phyloP scores from a whole-genome alignment of 441 rosid species.

The Erodium texanum region DNA sequence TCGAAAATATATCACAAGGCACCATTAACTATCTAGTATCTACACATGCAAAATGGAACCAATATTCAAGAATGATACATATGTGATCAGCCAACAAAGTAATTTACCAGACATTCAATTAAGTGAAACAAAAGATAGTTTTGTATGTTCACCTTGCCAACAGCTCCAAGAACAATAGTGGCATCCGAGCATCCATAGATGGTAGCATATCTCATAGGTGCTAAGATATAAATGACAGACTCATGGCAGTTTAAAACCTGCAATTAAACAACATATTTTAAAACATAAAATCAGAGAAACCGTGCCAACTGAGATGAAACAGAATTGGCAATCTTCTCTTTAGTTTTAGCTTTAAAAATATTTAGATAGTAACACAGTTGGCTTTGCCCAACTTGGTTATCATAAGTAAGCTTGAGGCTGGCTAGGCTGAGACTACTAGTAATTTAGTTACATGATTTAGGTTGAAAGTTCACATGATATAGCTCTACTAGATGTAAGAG shows the following conservation, averaged over 20 bases:
- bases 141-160: slow-evolving; percentile 68
- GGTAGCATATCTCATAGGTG: slow-evolving; percentile 88
- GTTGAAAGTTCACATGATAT: background rate
- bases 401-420: slow-evolving; percentile 1
- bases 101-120: background rate
- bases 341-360: background rate
- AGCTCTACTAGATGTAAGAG: background rate
- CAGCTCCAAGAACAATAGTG: slow-evolving; percentile 94
- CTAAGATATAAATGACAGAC: slow-evolving; percentile 83
- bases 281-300: background rate
- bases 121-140: background rate
- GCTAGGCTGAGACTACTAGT: background rate
- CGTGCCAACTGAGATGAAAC: background rate
- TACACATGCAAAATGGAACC: background rate
- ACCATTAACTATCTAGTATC: background rate
- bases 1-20: too few relatives aligned
- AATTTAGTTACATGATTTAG: background rate
- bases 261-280: slow-evolving; percentile 14
- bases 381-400: background rate
- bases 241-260: slow-evolving; percentile 98
- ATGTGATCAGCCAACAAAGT: background rate
- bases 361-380: background rate
- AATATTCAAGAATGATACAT: background rate
- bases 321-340: background rate
- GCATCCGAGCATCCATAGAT: slow-evolving; percentile 95